These are phyloP conservation scores for Pyropia haitanensis DNA, from an alignment of 23 red algal genomes.

Conservation along the genomic window DNA sequence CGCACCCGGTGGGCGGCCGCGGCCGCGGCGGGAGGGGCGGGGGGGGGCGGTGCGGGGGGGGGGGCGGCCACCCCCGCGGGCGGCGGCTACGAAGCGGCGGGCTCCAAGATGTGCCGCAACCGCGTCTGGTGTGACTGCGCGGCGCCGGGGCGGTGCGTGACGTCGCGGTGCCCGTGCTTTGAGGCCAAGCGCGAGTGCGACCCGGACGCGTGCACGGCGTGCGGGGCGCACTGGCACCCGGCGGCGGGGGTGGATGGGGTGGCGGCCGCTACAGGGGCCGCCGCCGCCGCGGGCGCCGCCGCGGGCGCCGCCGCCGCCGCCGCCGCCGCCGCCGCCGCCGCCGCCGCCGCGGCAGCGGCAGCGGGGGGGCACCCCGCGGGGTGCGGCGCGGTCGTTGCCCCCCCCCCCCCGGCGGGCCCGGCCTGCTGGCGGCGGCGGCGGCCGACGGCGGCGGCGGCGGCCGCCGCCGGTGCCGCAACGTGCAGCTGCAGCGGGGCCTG, in stretches of 20 bases:
- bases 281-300: not conserved
- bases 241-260: not conserved
- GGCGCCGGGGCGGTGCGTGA: conserved; percentile 24
- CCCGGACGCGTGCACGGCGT: conserved; percentile 61
- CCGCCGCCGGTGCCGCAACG: conserved; percentile 35
- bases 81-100: conserved; percentile 5
- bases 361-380: not conserved
- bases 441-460: not conserved
- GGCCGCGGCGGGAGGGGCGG: too few relatives aligned
- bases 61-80: not conserved
- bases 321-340: too few relatives aligned
- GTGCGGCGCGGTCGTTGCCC: not conserved
- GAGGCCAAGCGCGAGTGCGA: conserved; percentile 80
- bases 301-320: too few relatives aligned
- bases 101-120: conserved; percentile 3
- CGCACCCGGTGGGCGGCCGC: not conserved
- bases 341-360: too few relatives aligned
- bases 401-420: not conserved
- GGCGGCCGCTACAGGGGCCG: not conserved
- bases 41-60: too few relatives aligned
- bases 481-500: conserved; percentile 28
- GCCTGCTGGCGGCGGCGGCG: conserved; percentile 24
- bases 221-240: not conserved
- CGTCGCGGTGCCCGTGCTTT: conserved; percentile 70
- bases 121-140: conserved; percentile 25